Conservation (phyloP, 805 yeast species). For the Kodamaea neixiangensis region DNA sequence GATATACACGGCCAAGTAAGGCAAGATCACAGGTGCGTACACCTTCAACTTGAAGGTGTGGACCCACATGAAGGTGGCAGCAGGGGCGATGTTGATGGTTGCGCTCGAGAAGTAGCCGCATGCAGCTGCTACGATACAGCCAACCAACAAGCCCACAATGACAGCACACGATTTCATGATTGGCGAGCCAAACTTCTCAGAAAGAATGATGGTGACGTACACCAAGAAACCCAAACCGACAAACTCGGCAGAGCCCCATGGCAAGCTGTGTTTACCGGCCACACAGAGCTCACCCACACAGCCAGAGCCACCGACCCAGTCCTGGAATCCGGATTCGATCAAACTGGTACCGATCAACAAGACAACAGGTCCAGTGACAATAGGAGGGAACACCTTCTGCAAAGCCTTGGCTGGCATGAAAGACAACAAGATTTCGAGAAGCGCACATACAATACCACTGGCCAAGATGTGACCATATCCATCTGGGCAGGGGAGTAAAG, state of each 20-base stretch:
- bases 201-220: constrained; percentile 66
- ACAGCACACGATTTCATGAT: constrained; percentile 95
- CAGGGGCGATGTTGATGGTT: constrained; percentile 70
- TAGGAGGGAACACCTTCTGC: constrained; percentile 79
- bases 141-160: constrained; percentile 77
- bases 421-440: constrained; percentile 70
- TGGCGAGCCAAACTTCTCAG: constrained; percentile 91
- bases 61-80: constrained; percentile 83
- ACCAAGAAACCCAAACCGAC: constrained; percentile 88
- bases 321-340: constrained; percentile 70
- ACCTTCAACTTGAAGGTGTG: constrained; percentile 75
- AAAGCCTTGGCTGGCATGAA: constrained; percentile 74
- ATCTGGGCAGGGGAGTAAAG: constrained; percentile 74
- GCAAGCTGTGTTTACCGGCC: constrained; percentile 42
- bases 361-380: constrained; percentile 94
- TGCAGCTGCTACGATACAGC: constrained; percentile 92
- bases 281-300: constrained; percentile 45
- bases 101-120: constrained; percentile 71
- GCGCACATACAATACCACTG: constrained; percentile 75
- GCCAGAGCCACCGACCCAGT: constrained; percentile 87
- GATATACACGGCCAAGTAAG: constrained; percentile 79
- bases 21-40: constrained; percentile 85
- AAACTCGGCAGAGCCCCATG: constrained; percentile 87
- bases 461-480: constrained; percentile 89
- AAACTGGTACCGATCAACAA: constrained; percentile 75